These are phyloP conservation scores for Jacaranda copaia DNA, from an alignment of 257 asterid species.

Conservation along the genomic window DNA sequence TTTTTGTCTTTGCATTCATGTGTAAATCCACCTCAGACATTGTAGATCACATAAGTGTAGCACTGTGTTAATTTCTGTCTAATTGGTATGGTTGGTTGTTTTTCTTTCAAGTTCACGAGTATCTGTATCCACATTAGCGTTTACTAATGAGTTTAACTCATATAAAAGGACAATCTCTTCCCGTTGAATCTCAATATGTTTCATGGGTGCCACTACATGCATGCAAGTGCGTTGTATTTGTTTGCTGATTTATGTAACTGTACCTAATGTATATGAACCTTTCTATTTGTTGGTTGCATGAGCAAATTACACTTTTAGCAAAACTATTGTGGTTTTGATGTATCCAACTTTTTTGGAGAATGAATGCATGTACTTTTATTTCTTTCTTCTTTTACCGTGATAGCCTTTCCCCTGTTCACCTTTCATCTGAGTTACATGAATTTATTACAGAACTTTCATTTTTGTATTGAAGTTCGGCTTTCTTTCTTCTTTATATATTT, in stretches of 20 bases:
- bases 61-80: slow-evolving; percentile 6
- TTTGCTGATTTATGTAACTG: neutral
- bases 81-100: neutral
- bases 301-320: neutral
- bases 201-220: neutral
- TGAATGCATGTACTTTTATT: slow-evolving; percentile 1
- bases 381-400: slow-evolving; percentile 18
- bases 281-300: slow-evolving; percentile 8
- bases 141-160: neutral
- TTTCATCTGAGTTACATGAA: neutral
- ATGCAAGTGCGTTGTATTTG: neutral
- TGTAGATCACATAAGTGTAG: neutral
- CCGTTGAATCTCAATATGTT: slow-evolving; percentile 7
- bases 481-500: slow-evolving; percentile 31
- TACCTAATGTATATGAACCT: neutral
- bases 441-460: neutral
- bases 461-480: neutral
- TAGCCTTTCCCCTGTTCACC: neutral
- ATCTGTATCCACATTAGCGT: neutral
- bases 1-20: too few relatives aligned
- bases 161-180: too few relatives aligned
- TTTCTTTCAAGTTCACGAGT: neutral
- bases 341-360: neutral
- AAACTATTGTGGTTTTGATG: slow-evolving; percentile 2
- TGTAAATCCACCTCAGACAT: too few relatives aligned